phyloP scores from a whole-genome alignment of 495 filamentous ascomycete species.

The Thozetella sp. region DNA sequence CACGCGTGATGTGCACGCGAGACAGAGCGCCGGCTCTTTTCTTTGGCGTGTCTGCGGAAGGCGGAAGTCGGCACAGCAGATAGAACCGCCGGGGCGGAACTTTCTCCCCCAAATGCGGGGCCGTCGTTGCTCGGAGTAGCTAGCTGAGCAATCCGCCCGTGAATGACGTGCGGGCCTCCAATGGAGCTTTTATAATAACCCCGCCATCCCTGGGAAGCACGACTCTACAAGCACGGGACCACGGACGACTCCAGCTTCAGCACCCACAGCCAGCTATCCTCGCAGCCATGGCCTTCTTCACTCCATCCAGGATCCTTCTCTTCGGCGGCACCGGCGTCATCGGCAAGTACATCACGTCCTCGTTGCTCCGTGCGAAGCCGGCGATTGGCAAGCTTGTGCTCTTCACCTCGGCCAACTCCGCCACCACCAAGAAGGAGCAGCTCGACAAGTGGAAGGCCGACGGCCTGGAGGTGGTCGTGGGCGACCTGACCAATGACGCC shows the following conservation, averaged over 20 bases:
- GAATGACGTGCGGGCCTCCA: too few species aligned
- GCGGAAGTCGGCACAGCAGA: neutral
- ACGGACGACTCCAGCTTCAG: neutral
- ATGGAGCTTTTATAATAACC: too few species aligned
- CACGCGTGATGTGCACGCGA: too few species aligned
- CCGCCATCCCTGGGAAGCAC: too few species aligned
- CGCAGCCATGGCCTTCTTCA: slow-evolving; percentile 31
- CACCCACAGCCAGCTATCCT: neutral
- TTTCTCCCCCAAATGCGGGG: too few species aligned
- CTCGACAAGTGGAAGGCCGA: slow-evolving; percentile 48
- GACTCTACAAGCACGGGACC: too few species aligned
- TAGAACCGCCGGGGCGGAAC: neutral
- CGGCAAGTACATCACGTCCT: slow-evolving; percentile 62
- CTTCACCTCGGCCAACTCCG: slow-evolving; percentile 62
- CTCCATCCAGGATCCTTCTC: slow-evolving; percentile 58
- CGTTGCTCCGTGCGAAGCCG: slow-evolving; percentile 54
- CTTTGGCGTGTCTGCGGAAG: neutral
- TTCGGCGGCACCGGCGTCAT: slow-evolving; percentile 74
- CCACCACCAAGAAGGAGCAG: slow-evolving; percentile 44
- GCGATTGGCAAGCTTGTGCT: slow-evolving; percentile 56
- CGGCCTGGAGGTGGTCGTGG: slow-evolving; percentile 60
- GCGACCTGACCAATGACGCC: slow-evolving; percentile 53
- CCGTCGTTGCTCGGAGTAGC: too few species aligned
- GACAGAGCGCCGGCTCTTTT: too few species aligned
- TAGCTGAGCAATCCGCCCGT: too few species aligned